phyloP scores from a whole-genome alignment of 768 basidiomycete genomes.

The Suillus subalutaceus region DNA sequence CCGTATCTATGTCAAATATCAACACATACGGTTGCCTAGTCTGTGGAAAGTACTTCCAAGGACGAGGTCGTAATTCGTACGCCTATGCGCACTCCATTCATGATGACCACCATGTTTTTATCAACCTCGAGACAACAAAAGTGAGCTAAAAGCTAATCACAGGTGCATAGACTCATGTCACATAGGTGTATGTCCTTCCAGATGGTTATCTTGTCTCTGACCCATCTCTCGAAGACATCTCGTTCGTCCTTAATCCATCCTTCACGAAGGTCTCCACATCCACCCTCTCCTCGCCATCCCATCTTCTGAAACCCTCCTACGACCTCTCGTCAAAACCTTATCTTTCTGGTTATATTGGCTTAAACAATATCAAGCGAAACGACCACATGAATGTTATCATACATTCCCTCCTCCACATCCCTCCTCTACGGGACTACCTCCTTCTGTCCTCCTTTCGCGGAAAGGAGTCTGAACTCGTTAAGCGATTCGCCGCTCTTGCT shows the following conservation, averaged over 20 bases:
- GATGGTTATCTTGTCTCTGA: slow-evolving; percentile 97
- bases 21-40: slow-evolving; percentile 98
- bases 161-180: not conserved
- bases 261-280: slow-evolving; percentile 68
- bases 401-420: slow-evolving; percentile 88
- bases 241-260: slow-evolving; percentile 86
- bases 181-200: slow-evolving; percentile 92
- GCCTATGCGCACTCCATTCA: slow-evolving; percentile 98
- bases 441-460: slow-evolving; percentile 73
- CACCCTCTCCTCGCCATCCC: slow-evolving; percentile 57
- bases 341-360: slow-evolving; percentile 89
- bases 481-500: slow-evolving; percentile 82
- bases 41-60: slow-evolving; percentile 99
- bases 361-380: slow-evolving; percentile 97
- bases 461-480: slow-evolving; percentile 85
- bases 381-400: slow-evolving; percentile 98
- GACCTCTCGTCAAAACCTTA: slow-evolving; percentile 84
- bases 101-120: slow-evolving; percentile 98
- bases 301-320: slow-evolving; percentile 76
- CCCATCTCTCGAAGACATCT: slow-evolving; percentile 94
- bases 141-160: slow-evolving; percentile 41
- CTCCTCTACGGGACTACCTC: slow-evolving; percentile 86
- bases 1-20: slow-evolving; percentile 94
- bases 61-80: slow-evolving; percentile 89
- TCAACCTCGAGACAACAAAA: slow-evolving; percentile 93